A percentile compares a stretch with the other conserved stretches of the same genome.
phyloP scores from a whole-genome alignment of 495 filamentous ascomycete genomes.

The Cercophora sp. region DNA sequence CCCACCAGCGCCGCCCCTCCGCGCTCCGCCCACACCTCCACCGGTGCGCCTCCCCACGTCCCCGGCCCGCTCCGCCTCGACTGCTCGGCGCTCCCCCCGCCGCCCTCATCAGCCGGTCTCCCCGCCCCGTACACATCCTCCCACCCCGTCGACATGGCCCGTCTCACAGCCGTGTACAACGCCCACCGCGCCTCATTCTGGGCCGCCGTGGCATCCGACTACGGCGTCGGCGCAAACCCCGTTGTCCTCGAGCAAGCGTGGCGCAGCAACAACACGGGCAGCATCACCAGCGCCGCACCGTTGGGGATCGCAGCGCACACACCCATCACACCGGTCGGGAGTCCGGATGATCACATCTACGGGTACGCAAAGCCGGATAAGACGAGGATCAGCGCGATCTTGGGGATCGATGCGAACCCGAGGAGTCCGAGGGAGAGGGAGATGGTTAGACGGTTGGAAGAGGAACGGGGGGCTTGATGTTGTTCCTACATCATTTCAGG shows the following conservation, averaged over 20 bases:
- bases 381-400: constrained; percentile 52
- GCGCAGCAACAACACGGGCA: constrained; percentile 40
- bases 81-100: constrained; percentile 40
- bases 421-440: constrained; percentile 52
- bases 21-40: constrained; percentile 19
- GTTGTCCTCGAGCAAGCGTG: constrained; percentile 65
- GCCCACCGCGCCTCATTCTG: constrained; percentile 68
- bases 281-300: constrained; percentile 12
- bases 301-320: constrained; percentile 32
- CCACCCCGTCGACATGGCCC: constrained; percentile 58
- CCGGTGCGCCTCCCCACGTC: constrained; percentile 14
- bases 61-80: constrained; percentile 47
- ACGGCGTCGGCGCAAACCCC: constrained; percentile 60
- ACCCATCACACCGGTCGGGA: constrained; percentile 43
- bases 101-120: constrained; percentile 28
- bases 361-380: constrained; percentile 37
- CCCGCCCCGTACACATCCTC: constrained; percentile 17
- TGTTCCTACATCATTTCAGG: not conserved
- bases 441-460: constrained; percentile 48
- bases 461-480: constrained; percentile 27
- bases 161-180: constrained; percentile 65
- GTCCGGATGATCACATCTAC: constrained; percentile 41
- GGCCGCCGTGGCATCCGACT: constrained; percentile 64
- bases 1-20: constrained; percentile 25
- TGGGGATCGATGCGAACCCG: constrained; percentile 51